Evolutionary conservation across 164 flowering plant genomes (phyloP), one percentile per base, ranked within the genome.

Genomic region (Saururus chinensis): DNA sequence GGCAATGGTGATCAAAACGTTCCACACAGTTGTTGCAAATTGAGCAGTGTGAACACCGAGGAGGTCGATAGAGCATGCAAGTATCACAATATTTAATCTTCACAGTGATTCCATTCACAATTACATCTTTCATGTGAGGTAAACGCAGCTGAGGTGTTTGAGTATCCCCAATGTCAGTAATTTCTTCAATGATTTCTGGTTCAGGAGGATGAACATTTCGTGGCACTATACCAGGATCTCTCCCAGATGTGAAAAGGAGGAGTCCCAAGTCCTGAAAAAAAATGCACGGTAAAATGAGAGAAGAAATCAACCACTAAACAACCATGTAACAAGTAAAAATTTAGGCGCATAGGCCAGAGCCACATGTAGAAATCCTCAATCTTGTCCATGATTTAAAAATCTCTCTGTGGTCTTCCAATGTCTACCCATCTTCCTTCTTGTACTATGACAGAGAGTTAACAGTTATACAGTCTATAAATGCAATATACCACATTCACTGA

Each of bases 211-310:
- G 97, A 24, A 84, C 79, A 77, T 86, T 93, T 19, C 95, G 93
- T 49, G 98, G 98, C 69, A 93, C 84, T 62, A 93, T 90, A 52
- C 98, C 98, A 53, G 97, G 98, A 80, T 90, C 98, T 77, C 97
- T 82, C 73, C 95, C 97, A 66, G 98, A 90, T 10, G 98, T 88
- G 59, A 90, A 71, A 65, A 93, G 67, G 30, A 93, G 95, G 72
- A 90, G 95, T 74, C 70, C 68, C 72, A 93, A 80, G 73, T 64
- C 80, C 98, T 89, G 86, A 35, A 64, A 48, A 56, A 25, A 37
- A 19, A 4, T n/a, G n/a, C n/a, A n/a, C n/a, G n/a, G n/a, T 6
- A 40, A 40, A 40, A 11, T 40, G 42, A 40, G n/a, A n/a, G n/a
- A n/a, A n/a, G n/a, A n/a, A n/a, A n/a, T n/a, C n/a, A n/a, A n/a